Evolutionary conservation across 352 stramenopile genomes (phyloP), one percentile per base, ranked within the genome.

Genomic region (Globisporangium lucens): DNA sequence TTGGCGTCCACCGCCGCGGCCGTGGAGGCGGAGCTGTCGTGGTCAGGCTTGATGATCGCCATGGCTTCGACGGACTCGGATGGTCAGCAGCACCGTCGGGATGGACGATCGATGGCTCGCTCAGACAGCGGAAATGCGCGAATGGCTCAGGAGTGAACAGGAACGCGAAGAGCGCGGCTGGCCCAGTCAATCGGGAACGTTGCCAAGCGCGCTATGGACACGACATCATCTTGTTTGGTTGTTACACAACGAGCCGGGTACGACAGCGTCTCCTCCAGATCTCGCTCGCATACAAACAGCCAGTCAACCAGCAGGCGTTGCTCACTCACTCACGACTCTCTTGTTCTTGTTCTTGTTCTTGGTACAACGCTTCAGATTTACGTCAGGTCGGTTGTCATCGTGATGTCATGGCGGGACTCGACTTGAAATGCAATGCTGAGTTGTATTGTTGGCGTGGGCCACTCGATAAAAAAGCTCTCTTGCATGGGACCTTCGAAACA

Each of bases 31-130:
- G 71, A 46, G 38, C 20, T 67, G 35, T 89, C 79, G 43, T 76
- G 75, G 58, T 87, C 77, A 51, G 79, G 81, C 60, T 88, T 82
- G 57, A 91, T 75, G 72, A 91, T 91, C 56, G 83, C 83, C 83
- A 91, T 91, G 59, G 33, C 36, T 33, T n/a, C 17, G 36, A 29
- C 0, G 10, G 43, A 51, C 43, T 51, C 17, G 15, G 36, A 15
- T n/a, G 41, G 22, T n/a, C 41, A 47, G 57, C 22, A 35, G 36
- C n/a, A 63, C 35, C 57, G 35, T 24, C 57, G 57, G 57, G 43
- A 51, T 22, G 8, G 38, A 46, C 38, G 38, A 46, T 46, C 38
- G 38, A 46, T 46, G 13, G 38, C 38, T 46, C 38, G 38, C 52
- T 58, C 52, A 24, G 55, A 35, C 30, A 61, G 56, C 27, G 33